phyloP scores from a whole-genome alignment of 1,284 basidiomycete genomes.

The Exobasidium rhododendri region DNA sequence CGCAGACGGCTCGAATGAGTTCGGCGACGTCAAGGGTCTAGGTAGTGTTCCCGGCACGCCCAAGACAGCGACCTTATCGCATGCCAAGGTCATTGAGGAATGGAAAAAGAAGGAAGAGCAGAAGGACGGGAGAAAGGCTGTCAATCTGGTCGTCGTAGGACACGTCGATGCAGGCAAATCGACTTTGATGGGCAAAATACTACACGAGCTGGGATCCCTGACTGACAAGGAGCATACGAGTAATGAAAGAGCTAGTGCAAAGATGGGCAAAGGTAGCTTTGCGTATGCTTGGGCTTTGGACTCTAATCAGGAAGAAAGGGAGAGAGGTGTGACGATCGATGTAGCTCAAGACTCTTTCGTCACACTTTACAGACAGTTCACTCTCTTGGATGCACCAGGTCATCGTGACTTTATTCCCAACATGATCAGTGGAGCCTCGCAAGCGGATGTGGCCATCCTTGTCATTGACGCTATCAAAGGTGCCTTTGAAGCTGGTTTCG shows the following conservation, averaged over 20 bases:
- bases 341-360: constrained; percentile 79
- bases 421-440: constrained; percentile 97
- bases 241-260: constrained; percentile 86
- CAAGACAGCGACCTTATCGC: constrained; percentile 66
- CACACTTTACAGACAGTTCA: constrained; percentile 76
- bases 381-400: constrained; percentile 90
- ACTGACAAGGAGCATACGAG: constrained; percentile 77
- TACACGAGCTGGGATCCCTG: constrained; percentile 85
- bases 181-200: constrained; percentile 87
- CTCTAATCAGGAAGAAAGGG: constrained; percentile 82
- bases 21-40: constrained; percentile 55
- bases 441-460: constrained; percentile 92
- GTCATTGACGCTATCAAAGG: constrained; percentile 87
- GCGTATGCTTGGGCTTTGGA: constrained; percentile 98
- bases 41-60: constrained; percentile 57
- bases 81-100: constrained; percentile 81
- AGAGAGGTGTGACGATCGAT: constrained; percentile 94
- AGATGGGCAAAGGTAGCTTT: constrained; percentile 88
- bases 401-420: constrained; percentile 98
- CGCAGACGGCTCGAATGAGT: constrained; percentile 22
- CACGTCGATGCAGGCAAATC: constrained; percentile 99
- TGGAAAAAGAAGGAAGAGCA: constrained; percentile 63
- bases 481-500: constrained; percentile 93
- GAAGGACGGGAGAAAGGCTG: constrained; percentile 64
- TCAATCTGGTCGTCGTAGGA: constrained; percentile 90